Percentiles rank a stretch among this genome's conserved stretches.
Evolutionary conservation across 805 yeast species (phyloP).

Genomic region (Candida cerambycidarum): DNA sequence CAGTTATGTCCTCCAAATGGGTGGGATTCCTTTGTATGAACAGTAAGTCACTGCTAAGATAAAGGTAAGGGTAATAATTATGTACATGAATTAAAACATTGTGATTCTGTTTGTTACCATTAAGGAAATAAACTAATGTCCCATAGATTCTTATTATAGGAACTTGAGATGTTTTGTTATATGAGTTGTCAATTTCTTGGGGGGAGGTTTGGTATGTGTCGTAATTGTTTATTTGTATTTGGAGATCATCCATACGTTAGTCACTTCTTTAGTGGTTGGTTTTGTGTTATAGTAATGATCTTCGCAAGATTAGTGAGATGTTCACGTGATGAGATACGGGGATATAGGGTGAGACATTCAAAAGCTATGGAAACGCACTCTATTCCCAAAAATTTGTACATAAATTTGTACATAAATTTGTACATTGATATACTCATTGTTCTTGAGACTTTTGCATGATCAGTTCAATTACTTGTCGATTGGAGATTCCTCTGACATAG

Average conservation of each 20-base stretch:
- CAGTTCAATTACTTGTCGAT: too few species aligned
- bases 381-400: too few species aligned
- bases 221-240: constrained; percentile 57
- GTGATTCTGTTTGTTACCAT: constrained; percentile 21
- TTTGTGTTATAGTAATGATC: too few species aligned
- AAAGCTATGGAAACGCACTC: too few species aligned
- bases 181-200: constrained; percentile 49
- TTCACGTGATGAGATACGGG: too few species aligned
- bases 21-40: background rate
- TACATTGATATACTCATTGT: too few species aligned
- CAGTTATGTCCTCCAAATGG: constrained; percentile 36
- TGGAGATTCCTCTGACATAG: too few species aligned
- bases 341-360: too few species aligned
- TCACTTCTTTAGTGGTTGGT: too few species aligned
- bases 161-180: constrained; percentile 45
- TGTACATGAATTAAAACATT: constrained; percentile 66
- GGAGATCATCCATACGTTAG: constrained; percentile 6
- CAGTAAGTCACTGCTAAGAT: constrained; percentile 56
- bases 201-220: constrained; percentile 69
- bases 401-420: too few species aligned
- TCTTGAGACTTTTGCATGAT: too few species aligned
- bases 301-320: too few species aligned
- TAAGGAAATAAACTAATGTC: constrained; percentile 55
- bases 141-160: constrained; percentile 85
- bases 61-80: constrained; percentile 81